A percentile compares a stretch with the other conserved stretches of the same genome.
These are phyloP conservation scores for Globisporangium yorkense DNA, from an alignment of 352 stramenopile species.

Conservation along the genomic window DNA sequence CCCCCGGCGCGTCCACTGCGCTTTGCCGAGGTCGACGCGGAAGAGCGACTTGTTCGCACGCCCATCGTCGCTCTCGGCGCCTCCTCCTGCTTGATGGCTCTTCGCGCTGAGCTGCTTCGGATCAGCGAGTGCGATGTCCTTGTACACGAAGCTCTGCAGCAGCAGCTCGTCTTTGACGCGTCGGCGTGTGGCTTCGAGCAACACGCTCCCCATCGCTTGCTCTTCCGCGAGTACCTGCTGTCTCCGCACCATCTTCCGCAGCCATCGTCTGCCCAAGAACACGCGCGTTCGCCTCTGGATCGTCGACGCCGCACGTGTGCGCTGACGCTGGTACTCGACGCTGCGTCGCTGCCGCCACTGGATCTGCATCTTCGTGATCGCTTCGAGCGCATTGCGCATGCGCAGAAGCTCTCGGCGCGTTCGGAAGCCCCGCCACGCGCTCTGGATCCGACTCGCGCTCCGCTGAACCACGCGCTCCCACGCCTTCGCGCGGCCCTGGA, in stretches of 20 bases:
- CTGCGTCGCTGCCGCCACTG: constrained; percentile 33
- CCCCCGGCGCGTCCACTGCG: constrained; percentile 40
- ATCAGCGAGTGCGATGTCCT: constrained; percentile 14
- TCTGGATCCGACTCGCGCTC: constrained; percentile 41
- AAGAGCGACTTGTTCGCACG: constrained; percentile 39
- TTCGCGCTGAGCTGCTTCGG: neutral
- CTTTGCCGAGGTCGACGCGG: constrained; percentile 18
- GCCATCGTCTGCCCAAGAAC: constrained; percentile 30
- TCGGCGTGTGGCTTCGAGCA: constrained; percentile 36
- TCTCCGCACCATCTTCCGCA: constrained; percentile 28
- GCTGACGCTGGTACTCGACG: constrained; percentile 19
- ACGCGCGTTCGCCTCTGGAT: constrained; percentile 39
- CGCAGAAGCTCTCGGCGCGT: constrained; percentile 36
- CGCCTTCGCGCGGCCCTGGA: constrained; percentile 30
- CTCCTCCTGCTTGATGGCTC: no score
- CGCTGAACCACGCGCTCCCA: constrained; percentile 37
- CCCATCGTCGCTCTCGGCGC: neutral
- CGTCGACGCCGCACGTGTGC: constrained; percentile 15
- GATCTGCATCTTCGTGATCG: constrained; percentile 44
- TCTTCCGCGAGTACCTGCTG: constrained; percentile 55
- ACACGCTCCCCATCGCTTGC: constrained; percentile 35
- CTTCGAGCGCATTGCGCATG: constrained; percentile 33
- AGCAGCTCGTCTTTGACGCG: constrained; percentile 54
- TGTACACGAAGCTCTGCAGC: constrained; percentile 56
- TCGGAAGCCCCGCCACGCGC: constrained; percentile 44